Evolutionary conservation across 768 basidiomycete genomes (phyloP), one percentile per base, ranked within the genome.

Genomic region (Xerocomus brunneocitrinus): DNA sequence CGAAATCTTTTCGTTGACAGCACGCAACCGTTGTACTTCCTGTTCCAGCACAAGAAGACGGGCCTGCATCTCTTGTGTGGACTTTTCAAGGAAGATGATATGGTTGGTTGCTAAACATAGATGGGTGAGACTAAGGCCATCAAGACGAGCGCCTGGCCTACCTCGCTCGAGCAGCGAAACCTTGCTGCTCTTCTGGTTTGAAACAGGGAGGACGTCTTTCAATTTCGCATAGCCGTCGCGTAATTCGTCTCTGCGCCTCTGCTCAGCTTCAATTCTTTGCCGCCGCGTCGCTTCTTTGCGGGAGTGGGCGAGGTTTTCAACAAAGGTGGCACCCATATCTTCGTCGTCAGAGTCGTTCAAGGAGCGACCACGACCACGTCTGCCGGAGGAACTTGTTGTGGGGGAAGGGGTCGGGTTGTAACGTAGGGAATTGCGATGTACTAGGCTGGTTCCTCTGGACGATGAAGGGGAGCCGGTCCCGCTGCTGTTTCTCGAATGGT

Each of bases 141-240:
- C 47, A 41, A 34, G 46, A 53, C 32, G 40, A 42, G 19, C 38
- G 58, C 14, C 30, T 51, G 49, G 65, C 79, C 55, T 63, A 91
- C 91, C 89, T 80, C 92, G 79, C 72, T 94, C 92, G 52, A 95
- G 75, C 53, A 94, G 73, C 25, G 88, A 90, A 16, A 92, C 89
- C 67, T 95, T 95, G 74, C 89, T 91, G 68, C 87, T 85, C 74
- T 93, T 91, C 76, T 92, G 90, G 71, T 91, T 92, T 12, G 87
- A 89, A 49, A 86, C 79, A 3, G 92, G 92, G 7, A 95, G 76
- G 25, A 89, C 87, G 57, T 92, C 90, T 72, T 91, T 91, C 70
- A 95, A 75, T 65, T 87, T 85, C 34, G 87, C 85, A 71, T 94
- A 95, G 27, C 90, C 91, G 64, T 95, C 91, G 56, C 92, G 80